Conservation (phyloP, 176 grass and related monocot species). For the Sorghum bicolor region Sorghum_bicolor_NCBIv3 NC_012876.2:64333501-64334000, state of each 20-base stretch:
- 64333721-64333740: conserved; percentile 3
- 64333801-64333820: conserved; percentile 54
- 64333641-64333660: conserved; percentile 67
- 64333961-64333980: conserved; percentile 20
- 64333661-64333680: conserved; percentile 57
- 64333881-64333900: conserved; percentile 17
- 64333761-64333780: conserved; percentile 40
- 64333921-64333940: conserved; percentile 21
- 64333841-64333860: conserved; percentile 33
- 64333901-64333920: background rate
- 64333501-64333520: background rate
- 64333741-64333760: conserved; percentile 55
- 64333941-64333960: conserved; percentile 35
- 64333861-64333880: conserved; percentile 27
- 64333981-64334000: conserved; percentile 1
- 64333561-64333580: conserved; percentile 50
- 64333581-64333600: conserved; percentile 45
- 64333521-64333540: background rate
- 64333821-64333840: conserved; percentile 24
- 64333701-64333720: background rate
- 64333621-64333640: conserved; percentile 66
- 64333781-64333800: conserved; percentile 57
- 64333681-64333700: background rate
- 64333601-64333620: conserved; percentile 43
- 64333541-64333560: background rate